Conservation (phyloP, 352 stramenopile species). For the Globisporangium camurandrum region DNA sequence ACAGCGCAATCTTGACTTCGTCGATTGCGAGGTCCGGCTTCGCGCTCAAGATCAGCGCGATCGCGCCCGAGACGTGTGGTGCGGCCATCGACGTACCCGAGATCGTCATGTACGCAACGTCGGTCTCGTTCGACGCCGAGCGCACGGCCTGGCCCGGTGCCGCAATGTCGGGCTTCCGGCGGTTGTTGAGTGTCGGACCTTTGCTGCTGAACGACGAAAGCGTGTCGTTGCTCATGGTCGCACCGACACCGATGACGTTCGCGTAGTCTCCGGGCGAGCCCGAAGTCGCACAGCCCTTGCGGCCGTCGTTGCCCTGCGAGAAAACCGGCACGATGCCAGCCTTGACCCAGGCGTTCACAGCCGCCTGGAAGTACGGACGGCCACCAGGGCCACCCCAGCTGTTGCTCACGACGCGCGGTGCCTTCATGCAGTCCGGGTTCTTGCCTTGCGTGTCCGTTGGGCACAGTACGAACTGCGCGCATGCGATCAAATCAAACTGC, state of each 20-base stretch:
- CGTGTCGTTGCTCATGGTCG: conserved; percentile 11
- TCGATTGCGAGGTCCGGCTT: conserved; percentile 15
- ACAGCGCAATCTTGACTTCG: conserved; percentile 11
- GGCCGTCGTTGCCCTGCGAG: conserved; percentile 12
- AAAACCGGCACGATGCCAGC: conserved; percentile 22
- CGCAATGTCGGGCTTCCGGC: conserved; percentile 18
- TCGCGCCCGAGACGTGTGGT: conserved; percentile 19
- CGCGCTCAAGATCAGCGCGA: conserved; percentile 19
- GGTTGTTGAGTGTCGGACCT: conserved; percentile 7
- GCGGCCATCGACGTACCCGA: conserved; percentile 22
- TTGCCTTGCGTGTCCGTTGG: conserved; percentile 17
- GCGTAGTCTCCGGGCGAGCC: conserved; percentile 18
- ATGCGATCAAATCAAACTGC: conserved; percentile 1
- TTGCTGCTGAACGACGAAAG: conserved; percentile 14
- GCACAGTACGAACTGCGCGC: conserved; percentile 11
- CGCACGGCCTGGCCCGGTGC: conserved; percentile 14
- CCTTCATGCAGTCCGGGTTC: conserved; percentile 13
- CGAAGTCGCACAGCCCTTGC: conserved; percentile 6
- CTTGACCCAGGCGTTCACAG: conserved; percentile 12
- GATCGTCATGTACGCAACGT: conserved; percentile 5
- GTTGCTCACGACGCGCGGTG: conserved; percentile 22
- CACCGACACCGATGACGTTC: conserved; percentile 23
- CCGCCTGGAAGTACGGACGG: conserved; percentile 9
- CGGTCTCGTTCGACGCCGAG: conserved; percentile 7
- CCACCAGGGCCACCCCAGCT: conserved; percentile 15